Evolutionary conservation across 208 protist genomes (phyloP), one percentile per base, ranked within the genome.

Genomic region (Leishmania braziliensis): DNA sequence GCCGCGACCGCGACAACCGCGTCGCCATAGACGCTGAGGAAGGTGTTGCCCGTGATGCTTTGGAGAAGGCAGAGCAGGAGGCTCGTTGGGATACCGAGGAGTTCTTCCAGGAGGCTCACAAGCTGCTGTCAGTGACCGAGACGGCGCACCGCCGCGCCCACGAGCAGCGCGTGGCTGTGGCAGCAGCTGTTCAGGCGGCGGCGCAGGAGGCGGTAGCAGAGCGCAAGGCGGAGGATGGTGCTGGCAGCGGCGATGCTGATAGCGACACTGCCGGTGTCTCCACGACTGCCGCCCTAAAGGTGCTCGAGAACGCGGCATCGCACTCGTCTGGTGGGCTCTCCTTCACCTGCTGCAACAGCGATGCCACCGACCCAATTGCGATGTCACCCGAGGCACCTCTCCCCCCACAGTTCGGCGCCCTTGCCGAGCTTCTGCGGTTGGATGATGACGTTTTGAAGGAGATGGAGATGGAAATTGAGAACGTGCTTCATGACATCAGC

Each of bases 381-480:
- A 48, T 71, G 3, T 5, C 58, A 69, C 10, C 48, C n/a, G 29
- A 36, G 39, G 26, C 60, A 46, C 33, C 46, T 50, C 48, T 54
- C 18, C n/a, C 60, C 46, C 43, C 43, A 33, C 46, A 43, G n/a
- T 80, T 69, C 0, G 50, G 69, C 20, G 69, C 77, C 4, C 54
- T 88, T 53, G 79, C 66, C 16, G 84, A 83, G 66, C 66, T 88
- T 36, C 53, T 93, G 18, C 82, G 86, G 73, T 88, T 87, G 3
- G 93, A 96, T 72, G 93, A 96, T 20, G 93, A 94, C 18, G 86
- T 95, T 39, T 68, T 96, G 80, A 72, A 73, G 14, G 91, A 95
- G 79, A 94, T 97, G 89, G 92, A 97, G 83, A 87, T 88, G 54
- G 91, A 93, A 56, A 95, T 97, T 66, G 83, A 93, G 51, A 62